phyloP scores from a whole-genome alignment of 352 stramenopile species.

The Pythium folliculosum region DNA sequence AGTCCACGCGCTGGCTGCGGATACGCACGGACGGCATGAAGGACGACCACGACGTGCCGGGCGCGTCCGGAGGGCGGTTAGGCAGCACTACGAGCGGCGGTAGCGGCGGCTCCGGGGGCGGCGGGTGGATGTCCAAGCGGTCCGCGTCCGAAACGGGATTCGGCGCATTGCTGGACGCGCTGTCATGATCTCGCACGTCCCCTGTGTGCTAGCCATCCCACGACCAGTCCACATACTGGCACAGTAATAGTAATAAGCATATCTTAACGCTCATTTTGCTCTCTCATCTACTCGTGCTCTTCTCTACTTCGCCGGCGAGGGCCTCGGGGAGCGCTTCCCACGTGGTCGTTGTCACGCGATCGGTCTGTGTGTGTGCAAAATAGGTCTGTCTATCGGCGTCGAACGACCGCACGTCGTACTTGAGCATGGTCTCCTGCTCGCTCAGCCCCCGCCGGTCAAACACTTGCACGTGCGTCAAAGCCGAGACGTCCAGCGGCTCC shows the following conservation, averaged over 20 bases:
- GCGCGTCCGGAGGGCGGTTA: neutral
- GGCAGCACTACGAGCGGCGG: neutral
- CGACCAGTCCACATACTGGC: no score
- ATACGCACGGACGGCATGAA: conserved; percentile 64
- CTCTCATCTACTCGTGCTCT: neutral
- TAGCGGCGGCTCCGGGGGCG: neutral
- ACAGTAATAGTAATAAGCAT: neutral
- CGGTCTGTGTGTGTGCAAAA: neutral
- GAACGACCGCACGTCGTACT: conserved; percentile 12
- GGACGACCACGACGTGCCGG: conserved; percentile 31
- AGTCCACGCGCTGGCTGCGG: conserved; percentile 66
- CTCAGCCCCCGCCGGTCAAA: conserved; percentile 3
- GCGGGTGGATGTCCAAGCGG: conserved; percentile 28
- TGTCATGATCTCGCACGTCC: conserved; percentile 26
- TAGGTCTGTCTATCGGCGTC: neutral
- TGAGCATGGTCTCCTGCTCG: neutral
- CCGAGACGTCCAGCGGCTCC: neutral
- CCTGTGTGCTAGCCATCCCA: neutral
- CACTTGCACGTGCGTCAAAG: conserved; percentile 10
- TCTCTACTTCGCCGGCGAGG: neutral
- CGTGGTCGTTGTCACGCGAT: neutral
- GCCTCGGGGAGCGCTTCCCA: neutral
- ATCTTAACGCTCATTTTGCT: neutral
- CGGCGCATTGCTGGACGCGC: conserved; percentile 34
- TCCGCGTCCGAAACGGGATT: conserved; percentile 35